Evolutionary conservation across 441 rosid species (phyloP), one percentile per base, ranked within the genome.

Genomic region (Gossypium davidsonii): DNA sequence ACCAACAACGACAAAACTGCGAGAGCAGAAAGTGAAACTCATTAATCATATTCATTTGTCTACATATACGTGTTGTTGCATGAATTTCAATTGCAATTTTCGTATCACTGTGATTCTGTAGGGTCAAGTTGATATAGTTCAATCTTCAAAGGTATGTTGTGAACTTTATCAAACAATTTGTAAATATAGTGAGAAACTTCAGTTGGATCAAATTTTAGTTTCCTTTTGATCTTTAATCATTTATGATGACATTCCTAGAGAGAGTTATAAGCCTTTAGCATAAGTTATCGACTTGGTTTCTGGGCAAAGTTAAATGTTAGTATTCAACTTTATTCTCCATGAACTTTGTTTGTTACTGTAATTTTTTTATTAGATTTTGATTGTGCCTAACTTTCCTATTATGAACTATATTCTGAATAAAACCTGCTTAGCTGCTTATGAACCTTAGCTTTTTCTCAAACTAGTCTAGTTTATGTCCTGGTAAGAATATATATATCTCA

Each of bases 121-220:
- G 10, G 53, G 9, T 21, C 69, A 42, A 20, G 12, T 44, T 44
- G 57, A 8, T 25, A 39, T 6, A 5, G 15, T 37, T 57, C 74
- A 20, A 8, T 57, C 61, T 28, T 17, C 61, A 17, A 68, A 52
- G 72, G 61, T 68, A 52, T 48, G 2, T 9, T 14, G 14, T 68
- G 17, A 31, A 68, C 61, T 53, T 68, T 17, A 53, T 68, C 61
- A 68, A 52, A 6, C 72, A 49, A 11, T 68, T 68, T 28, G 25
- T n/a, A 51, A 0, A 28, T 15, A 28, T 0, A 23, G 21, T 7
- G 2, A 9, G 26, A 31, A 68, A 49, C 72, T 52, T 49, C 23
- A 25, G 26, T 8, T 51, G 10, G 18, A 1, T 66, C 6, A 9
- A 28, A 8, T 20, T 26, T 17, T 26, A 7, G 10, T 39, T 39